Conservation (phyloP, 2,329 filamentous ascomycete genomes). For the Aspergillus tanneri region DNA sequence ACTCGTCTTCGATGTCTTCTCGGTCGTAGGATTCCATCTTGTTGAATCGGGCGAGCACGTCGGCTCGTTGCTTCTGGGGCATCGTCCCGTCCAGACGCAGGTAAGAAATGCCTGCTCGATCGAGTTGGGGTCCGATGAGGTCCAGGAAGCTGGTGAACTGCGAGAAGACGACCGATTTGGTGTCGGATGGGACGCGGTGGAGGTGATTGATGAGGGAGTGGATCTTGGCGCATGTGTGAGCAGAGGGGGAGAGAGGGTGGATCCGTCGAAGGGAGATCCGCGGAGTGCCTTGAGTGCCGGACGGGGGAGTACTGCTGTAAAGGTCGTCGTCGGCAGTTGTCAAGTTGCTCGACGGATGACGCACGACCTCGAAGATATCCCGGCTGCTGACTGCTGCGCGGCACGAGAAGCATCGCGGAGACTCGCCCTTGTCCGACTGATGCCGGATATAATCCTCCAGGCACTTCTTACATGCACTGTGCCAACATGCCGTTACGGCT, state of each 20-base stretch:
- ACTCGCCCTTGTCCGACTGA: conserved; percentile 71
- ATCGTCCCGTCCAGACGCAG: conserved; percentile 92
- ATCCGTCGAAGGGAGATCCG: conserved; percentile 62
- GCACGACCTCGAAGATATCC: conserved; percentile 89
- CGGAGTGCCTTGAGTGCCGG: conserved; percentile 38
- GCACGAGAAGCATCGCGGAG: conserved; percentile 87
- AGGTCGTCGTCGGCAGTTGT: conserved; percentile 47
- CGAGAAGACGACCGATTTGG: conserved; percentile 91
- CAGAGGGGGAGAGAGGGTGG: conserved; percentile 60
- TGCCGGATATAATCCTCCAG: conserved; percentile 87
- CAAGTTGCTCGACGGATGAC: conserved; percentile 56
- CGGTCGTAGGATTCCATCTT: conserved; percentile 40
- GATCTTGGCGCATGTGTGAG: conserved; percentile 75
- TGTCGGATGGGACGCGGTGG: conserved; percentile 65
- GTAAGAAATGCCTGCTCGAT: conserved; percentile 68
- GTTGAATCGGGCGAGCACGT: conserved; percentile 73
- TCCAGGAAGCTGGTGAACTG: conserved; percentile 97
- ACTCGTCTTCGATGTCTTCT: conserved; percentile 36
- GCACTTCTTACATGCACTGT: conserved; percentile 93
- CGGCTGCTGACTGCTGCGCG: conserved; percentile 76
- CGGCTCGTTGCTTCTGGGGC: conserved; percentile 77
- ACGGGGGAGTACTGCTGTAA: conserved; percentile 41
- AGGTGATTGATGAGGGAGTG: conserved; percentile 75
- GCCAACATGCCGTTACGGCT: conserved; percentile 94
- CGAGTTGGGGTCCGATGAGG: conserved; percentile 79